A percentile compares a stretch with the other conserved stretches of the same genome.
Evolutionary conservation across 2,329 filamentous ascomycete genomes (phyloP).

Genomic region (Colletotrichum sp.): DNA sequence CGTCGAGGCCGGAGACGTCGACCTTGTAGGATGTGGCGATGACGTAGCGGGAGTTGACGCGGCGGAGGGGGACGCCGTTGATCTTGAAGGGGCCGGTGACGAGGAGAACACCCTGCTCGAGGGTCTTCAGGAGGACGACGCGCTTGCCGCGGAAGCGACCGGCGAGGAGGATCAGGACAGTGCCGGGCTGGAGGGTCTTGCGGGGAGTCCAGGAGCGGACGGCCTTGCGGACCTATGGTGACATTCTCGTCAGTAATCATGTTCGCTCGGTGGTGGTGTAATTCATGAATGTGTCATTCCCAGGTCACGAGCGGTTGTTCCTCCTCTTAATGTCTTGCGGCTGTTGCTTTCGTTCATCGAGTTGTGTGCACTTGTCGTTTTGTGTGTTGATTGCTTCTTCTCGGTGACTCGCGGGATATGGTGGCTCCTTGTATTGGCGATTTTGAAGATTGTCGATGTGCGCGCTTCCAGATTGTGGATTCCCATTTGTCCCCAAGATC

Average conservation of each 20-base stretch:
- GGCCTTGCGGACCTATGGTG: conserved; percentile 86
- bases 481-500: background rate
- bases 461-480: background rate
- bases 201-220: conserved; percentile 87
- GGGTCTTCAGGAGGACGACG: conserved; percentile 97
- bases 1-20: conserved; percentile 83
- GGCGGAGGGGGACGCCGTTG: conserved; percentile 97
- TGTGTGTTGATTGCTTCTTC: background rate
- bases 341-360: background rate
- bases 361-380: background rate
- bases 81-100: conserved; percentile 99
- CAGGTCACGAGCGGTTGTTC: conserved; percentile 6
- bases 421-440: background rate
- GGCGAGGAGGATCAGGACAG: conserved; percentile 98
- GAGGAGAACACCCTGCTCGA: conserved; percentile 96
- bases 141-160: conserved; percentile 99
- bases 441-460: background rate
- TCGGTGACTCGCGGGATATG: background rate
- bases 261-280: background rate
- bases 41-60: conserved; percentile 92
- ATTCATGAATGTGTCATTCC: background rate
- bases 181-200: conserved; percentile 88
- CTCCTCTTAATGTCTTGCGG: background rate
- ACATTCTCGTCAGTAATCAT: conserved; percentile 5
- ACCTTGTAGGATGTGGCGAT: conserved; percentile 89